Conservation (phyloP, 2,329 filamentous ascomycete genomes). For the Penicillium sp. region DNA sequence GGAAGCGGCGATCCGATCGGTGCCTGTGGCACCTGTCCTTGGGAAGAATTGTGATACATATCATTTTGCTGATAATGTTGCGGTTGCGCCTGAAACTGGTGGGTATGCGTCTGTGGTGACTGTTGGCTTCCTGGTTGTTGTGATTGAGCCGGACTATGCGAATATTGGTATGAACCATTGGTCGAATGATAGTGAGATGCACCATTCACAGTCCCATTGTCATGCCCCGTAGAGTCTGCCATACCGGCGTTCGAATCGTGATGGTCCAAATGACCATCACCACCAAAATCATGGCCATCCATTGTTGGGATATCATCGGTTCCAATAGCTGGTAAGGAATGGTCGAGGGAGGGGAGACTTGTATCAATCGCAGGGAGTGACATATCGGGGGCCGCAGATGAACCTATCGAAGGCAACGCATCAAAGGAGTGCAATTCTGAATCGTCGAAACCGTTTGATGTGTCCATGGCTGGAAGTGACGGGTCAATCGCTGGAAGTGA, state of each 20-base stretch:
- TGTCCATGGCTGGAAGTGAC: constrained; percentile 20
- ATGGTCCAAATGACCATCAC: constrained; percentile 17
- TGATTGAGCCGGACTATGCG: constrained; percentile 30
- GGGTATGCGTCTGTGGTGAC: constrained; percentile 26
- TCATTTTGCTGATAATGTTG: constrained; percentile 31
- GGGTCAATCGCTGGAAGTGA: constrained; percentile 27
- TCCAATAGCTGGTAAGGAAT: constrained; percentile 30
- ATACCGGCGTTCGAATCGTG: constrained; percentile 17
- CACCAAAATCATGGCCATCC: constrained; percentile 27
- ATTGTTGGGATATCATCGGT: constrained; percentile 34
- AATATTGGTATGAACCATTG: constrained; percentile 37
- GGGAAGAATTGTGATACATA: constrained; percentile 32
- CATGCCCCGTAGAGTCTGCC: constrained; percentile 17
- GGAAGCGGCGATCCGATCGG: constrained; percentile 55
- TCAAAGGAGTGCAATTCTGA: constrained; percentile 25
- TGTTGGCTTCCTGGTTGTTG: constrained; percentile 43
- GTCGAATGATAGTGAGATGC: constrained; percentile 47
- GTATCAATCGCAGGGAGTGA: constrained; percentile 29
- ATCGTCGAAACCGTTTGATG: constrained; percentile 28
- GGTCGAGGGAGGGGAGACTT: constrained; percentile 25
- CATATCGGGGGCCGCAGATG: constrained; percentile 19
- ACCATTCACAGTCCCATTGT: constrained; percentile 29
- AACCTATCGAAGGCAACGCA: constrained; percentile 21
- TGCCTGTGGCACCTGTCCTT: constrained; percentile 38
- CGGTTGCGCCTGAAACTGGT: constrained; percentile 29